These are phyloP conservation scores for Kwoniella europaea DNA, from an alignment of 768 basidiomycete genomes.

Conservation along the genomic window DNA sequence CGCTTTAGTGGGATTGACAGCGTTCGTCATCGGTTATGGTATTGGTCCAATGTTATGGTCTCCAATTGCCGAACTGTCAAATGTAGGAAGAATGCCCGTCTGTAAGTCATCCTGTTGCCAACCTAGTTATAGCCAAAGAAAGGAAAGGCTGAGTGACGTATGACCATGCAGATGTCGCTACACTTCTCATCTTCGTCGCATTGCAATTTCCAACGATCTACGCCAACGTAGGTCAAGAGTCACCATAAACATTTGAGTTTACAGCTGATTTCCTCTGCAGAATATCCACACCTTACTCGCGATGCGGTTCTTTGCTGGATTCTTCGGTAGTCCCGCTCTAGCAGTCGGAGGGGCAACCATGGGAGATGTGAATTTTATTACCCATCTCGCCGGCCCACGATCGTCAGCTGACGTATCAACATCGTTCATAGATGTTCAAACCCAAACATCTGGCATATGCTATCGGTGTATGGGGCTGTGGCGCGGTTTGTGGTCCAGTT, in stretches of 20 bases:
- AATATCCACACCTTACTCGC: constrained; percentile 68
- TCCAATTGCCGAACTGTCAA: constrained; percentile 11
- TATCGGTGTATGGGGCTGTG: constrained; percentile 24
- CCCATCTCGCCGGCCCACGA: too few species aligned
- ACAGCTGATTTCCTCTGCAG: constrained; percentile 32
- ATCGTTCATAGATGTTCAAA: constrained; percentile 36
- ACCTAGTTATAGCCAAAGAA: neutral
- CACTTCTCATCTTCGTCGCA: constrained; percentile 18
- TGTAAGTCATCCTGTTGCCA: constrained; percentile 9
- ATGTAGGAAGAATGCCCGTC: constrained; percentile 24
- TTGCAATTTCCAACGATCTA: constrained; percentile 26
- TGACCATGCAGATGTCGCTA: constrained; percentile 11
- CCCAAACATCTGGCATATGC: constrained; percentile 54
- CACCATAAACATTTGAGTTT: too few species aligned
- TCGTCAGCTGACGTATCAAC: neutral
- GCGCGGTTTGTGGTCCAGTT: constrained; percentile 22
- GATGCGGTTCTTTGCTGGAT: constrained; percentile 69
- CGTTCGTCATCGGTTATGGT: constrained; percentile 20
- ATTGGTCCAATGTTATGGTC: constrained; percentile 25
- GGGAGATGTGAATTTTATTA: constrained; percentile 23
- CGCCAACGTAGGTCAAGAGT: constrained; percentile 16
- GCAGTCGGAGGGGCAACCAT: constrained; percentile 36
- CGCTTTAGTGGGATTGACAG: constrained; percentile 19
- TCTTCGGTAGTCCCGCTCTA: constrained; percentile 63
- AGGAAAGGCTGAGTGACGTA: neutral